Percentiles rank a stretch among this genome's conserved stretches.
These are phyloP conservation scores for Venturiaceae sp. DNA, from an alignment of 2,329 filamentous ascomycete species.

Conservation along the genomic window DNA sequence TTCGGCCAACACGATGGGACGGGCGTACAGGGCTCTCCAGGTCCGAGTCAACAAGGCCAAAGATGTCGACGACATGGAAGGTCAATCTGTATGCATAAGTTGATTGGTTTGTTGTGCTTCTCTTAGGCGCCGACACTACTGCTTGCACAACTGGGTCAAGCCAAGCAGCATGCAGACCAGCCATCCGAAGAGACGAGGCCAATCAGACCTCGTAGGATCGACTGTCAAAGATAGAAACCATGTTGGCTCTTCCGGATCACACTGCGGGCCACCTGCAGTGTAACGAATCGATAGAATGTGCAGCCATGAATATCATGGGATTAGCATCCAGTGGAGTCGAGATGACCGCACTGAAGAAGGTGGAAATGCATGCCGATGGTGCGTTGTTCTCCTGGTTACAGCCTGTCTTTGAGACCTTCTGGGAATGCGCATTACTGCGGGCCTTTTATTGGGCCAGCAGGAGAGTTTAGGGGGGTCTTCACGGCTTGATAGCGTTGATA, in stretches of 20 bases:
- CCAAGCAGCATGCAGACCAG: not conserved
- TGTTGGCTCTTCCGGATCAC: not conserved
- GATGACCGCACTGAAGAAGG: not conserved
- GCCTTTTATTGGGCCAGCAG: not conserved
- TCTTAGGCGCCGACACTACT: conserved; percentile 1
- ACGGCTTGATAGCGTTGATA: not conserved
- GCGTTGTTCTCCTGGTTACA: not conserved
- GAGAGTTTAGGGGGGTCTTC: not conserved
- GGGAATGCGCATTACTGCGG: not conserved
- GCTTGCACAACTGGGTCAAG: not conserved
- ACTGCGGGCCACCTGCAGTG: conserved; percentile 1
- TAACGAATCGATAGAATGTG: not conserved
- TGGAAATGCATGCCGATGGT: not conserved
- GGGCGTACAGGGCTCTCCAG: not conserved
- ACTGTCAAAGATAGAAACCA: conserved; percentile 3
- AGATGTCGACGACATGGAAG: not conserved
- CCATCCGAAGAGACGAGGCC: not conserved
- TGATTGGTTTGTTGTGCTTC: conserved; percentile 1
- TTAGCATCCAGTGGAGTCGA: not conserved
- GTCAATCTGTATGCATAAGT: not conserved
- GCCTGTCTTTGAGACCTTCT: not conserved
- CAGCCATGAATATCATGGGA: not conserved
- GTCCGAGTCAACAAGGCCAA: not conserved
- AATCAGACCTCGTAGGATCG: not conserved
- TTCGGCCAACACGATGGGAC: not conserved